Base-by-base conservation (phyloP, 148 eudicot genomes). In the Nepenthes mirabilis region DNA sequence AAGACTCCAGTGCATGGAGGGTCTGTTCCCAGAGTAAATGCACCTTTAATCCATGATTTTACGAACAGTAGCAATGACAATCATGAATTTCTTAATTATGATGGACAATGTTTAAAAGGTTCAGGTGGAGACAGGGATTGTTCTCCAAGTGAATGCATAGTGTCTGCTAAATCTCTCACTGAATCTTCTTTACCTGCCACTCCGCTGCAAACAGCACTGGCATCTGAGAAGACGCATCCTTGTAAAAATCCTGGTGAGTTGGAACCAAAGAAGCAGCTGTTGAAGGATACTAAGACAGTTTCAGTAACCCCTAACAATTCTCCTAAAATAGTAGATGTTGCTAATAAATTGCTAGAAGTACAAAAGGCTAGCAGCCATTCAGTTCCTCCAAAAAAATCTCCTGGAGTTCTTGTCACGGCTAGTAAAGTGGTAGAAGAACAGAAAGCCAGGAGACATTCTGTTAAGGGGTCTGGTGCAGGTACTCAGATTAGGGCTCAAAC, bases 1-100 rank as follows among this genome's bases (percentile, higher is more conserved):
- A 88, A 82, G 64, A 91, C 98, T 59, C 98, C 98, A 33, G 73
- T 91, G 58, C 96, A 85, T 74, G 94, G 86, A 62, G 72, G 72
- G 40, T 68, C 79, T 62, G 37, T 70, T 2, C 43, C 55, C 52
- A 81, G 75, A 73, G 65, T 58, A 58, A 61, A 62, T 54, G 71
- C 76, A 49, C 3, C 10, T 49, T 1, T 11, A 12, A 49, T 49
- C 52, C 13, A 6, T 5, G 52, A 56, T 66, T 55, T 71, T 37
- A 48, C 13, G 9, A 56, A 33, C 64, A 77, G 67, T 58, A 14
- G 45, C 34, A 63, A 59, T 43, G 74, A 33, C 57, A 65, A 49
- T 58, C 68, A 64, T 58, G 79, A 69, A 65, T 51, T 47, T 65
- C 36, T 63, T 60, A 32, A 55, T 50, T 48, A 23, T 63, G 65